Conservation (phyloP, 2,329 filamentous ascomycete species). For the Sporothrix schenckii region DNA sequence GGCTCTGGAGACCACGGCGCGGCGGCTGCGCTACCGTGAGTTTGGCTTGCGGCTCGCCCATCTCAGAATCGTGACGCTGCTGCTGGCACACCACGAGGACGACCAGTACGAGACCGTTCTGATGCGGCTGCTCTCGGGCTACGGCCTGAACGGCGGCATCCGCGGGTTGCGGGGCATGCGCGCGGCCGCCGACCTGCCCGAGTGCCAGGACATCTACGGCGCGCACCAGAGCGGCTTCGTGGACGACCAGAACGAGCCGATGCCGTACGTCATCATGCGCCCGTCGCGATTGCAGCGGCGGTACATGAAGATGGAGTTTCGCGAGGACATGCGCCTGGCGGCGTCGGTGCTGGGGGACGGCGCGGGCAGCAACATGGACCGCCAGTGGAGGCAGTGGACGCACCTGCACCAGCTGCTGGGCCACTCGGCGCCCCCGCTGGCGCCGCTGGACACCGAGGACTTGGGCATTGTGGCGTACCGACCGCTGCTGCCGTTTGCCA, state of each 20-base stretch:
- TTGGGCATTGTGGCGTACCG: conserved; percentile 69
- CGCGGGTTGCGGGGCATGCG: conserved; percentile 74
- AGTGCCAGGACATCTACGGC: conserved; percentile 75
- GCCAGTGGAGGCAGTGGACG: conserved; percentile 26
- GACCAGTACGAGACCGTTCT: conserved; percentile 91
- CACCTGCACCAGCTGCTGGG: conserved; percentile 7
- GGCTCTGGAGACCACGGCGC: conserved; percentile 77
- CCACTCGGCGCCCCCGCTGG: conserved; percentile 29
- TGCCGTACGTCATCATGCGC: conserved; percentile 48
- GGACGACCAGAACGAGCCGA: conserved; percentile 48
- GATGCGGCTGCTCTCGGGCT: conserved; percentile 71
- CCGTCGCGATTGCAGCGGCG: conserved; percentile 37
- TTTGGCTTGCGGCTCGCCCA: conserved; percentile 65
- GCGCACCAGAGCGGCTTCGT: conserved; percentile 66
- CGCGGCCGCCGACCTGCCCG: conserved; percentile 70
- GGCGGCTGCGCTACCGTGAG: conserved; percentile 70
- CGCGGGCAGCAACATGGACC: neutral
- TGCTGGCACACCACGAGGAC: conserved; percentile 85
- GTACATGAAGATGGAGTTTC: conserved; percentile 39
- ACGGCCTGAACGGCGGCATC: conserved; percentile 66
- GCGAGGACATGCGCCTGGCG: conserved; percentile 38
- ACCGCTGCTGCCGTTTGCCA: conserved; percentile 70
- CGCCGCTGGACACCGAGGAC: conserved; percentile 53
- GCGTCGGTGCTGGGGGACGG: conserved; percentile 27
- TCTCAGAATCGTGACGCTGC: conserved; percentile 59